Base-by-base conservation (phyloP, 495 filamentous ascomycete genomes). In the Tuber calosporum region DNA sequence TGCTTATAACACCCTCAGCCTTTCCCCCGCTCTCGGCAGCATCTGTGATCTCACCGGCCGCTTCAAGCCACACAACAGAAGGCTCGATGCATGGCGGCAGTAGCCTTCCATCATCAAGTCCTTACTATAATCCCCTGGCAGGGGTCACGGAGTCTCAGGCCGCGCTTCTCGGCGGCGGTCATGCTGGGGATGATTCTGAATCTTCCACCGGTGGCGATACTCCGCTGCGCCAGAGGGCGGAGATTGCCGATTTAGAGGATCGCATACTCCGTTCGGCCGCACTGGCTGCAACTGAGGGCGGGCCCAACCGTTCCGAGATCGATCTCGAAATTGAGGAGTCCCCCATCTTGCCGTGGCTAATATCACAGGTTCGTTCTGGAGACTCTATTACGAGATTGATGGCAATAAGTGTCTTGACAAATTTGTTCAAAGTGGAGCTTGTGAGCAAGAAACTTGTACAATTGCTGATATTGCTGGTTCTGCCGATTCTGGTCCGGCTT, bases 301-400 rank as follows among this genome's bases (percentile, higher is more conserved):
- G 53, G 5, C 17, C 53, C 4, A 34, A 30, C 53, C 26, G 53
- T 62, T 71, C 75, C 43, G 78, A 80, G 19, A 34, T 48, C 17
- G 69, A 77, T 9, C 69, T 81, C 26, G 89, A 90, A 66, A 89
- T 93, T 11, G 87, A 89, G 22, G 94, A 97, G 76, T 96, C 88
- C 73, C 87, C 90, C 30, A 82, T 98, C 17, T 87, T 96, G 58
- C 88, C 90, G 17, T 97, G 93, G 91, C 88, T 99, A 19, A 87
- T 97, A 34, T 79, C 72, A 4, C 77, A 79, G 20, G 86, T 90
- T 38, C 86, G 92, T 75, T 87, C 87, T 19, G 86, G 88, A 69
- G 83, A 83, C 66, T 89, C 89, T 11, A 84, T 90, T 77, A 86
- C 88, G 41, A 87, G 92, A 38, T 82, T 97, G 69, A 90, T 90